Evolutionary conservation across 2,329 filamentous ascomycete species (phyloP).

Genomic region (Daldinia sp.): DNA sequence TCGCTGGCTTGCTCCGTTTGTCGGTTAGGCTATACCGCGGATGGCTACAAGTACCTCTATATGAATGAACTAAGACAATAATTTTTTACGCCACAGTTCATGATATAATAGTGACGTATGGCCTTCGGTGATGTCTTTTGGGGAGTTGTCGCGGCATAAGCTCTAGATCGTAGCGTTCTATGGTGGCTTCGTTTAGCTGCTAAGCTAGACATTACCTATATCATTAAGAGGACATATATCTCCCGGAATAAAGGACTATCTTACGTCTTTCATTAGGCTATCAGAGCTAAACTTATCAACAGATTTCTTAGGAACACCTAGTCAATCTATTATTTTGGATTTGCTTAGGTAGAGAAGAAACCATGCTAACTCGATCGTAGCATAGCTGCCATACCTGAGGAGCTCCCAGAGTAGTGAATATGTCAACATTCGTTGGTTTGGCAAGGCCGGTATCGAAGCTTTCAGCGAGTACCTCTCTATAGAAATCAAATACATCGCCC

Average conservation of each 20-base stretch:
- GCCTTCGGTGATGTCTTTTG: not conserved
- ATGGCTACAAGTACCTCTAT: conserved; percentile 50
- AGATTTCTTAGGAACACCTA: too few species aligned
- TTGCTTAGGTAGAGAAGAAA: not conserved
- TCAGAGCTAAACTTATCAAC: too few species aligned
- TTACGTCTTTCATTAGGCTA: too few species aligned
- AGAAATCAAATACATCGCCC: not conserved
- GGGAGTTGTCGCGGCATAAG: not conserved
- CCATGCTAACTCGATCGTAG: not conserved
- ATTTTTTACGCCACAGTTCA: not conserved
- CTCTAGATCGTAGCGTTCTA: too few species aligned
- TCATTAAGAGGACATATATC: too few species aligned
- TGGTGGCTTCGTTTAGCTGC: too few species aligned
- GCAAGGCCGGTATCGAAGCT: not conserved
- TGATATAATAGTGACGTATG: not conserved
- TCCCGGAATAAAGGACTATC: too few species aligned
- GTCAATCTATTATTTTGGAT: too few species aligned
- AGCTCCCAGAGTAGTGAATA: not conserved
- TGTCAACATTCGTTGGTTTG: not conserved
- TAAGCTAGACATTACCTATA: too few species aligned
- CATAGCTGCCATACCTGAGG: not conserved
- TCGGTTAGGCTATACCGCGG: conserved; percentile 51
- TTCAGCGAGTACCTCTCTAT: not conserved
- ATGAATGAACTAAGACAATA: not conserved
- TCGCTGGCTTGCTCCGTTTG: conserved; percentile 15